Base-by-base conservation (phyloP, 768 basidiomycete species). In the Jaapia argillacea region DNA sequence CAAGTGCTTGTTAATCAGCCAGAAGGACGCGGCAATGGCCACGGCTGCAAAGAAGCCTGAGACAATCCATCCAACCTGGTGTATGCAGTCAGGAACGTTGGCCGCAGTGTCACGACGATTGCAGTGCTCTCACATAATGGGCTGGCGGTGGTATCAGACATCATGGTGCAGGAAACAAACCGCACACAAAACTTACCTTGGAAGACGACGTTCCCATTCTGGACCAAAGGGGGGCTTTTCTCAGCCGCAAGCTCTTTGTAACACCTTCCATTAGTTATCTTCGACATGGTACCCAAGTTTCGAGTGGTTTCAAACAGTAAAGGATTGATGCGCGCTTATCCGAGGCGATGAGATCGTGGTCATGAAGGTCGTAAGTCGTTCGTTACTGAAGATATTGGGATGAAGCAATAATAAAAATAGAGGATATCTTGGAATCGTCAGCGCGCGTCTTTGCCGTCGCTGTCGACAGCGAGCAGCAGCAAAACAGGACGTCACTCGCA, bases 1-100 rank as follows among this genome's bases (percentile, higher is more conserved):
- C 10, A 86, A 63, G 58, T 88, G 85, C 56, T 79, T 80, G 57
- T 66, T 63, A 38, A 88, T 76, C n/a, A 86, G 68, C 84, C 84
- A 87, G 47, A 75, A 68, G 0, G 83, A 84, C n/a, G 67, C 63
- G 16, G 66, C 56, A 4, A 70, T 69, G 3, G 83, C 72, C 24
- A 79, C 50, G 6, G 77, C 28, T 2, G 80, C 70, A 56, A 84
- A 79, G 46, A 69, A 64, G 3, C 77, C 77, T 31, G 74, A 66
- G 24, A 83, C 57, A 33, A 85, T 70, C 82, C 83, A 85, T 0
- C 84, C 85, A 46, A 81, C 67, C 79, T 81, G 44, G 24, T n/a
- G n/a, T n/a, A n/a, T n/a, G n/a, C n/a, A n/a, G n/a, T n/a, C n/a
- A n/a, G 7, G 31, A 40, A 16, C 26, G 16, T 13, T 18, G 12